phyloP scores from a whole-genome alignment of 2,329 filamentous ascomycete species.

The Ophiognomonia clavigignenti-juglandacearum region DNA sequence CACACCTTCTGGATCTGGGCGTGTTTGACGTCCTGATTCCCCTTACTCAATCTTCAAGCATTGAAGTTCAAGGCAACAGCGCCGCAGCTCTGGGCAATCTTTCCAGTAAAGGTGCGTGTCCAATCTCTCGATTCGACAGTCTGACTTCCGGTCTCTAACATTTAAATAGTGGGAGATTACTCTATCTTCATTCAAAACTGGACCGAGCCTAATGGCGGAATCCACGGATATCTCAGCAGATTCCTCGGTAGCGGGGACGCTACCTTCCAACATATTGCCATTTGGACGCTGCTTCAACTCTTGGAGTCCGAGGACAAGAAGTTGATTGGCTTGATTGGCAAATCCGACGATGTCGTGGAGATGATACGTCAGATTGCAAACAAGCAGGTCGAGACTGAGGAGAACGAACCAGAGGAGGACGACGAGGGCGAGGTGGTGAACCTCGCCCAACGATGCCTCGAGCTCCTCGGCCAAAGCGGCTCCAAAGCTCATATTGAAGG shows the following conservation, averaged over 20 bases:
- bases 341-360: constrained; percentile 84
- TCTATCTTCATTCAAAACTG: constrained; percentile 93
- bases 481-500: constrained; percentile 81
- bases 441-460: constrained; percentile 83
- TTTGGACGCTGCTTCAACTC: constrained; percentile 94
- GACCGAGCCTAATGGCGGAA: constrained; percentile 86
- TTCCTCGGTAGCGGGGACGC: constrained; percentile 93
- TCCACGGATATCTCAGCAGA: constrained; percentile 88
- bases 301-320: constrained; percentile 91
- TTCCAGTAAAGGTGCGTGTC: constrained; percentile 80
- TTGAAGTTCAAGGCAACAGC: constrained; percentile 97
- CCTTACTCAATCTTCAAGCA: constrained; percentile 88
- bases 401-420: constrained; percentile 81
- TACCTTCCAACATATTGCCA: constrained; percentile 98
- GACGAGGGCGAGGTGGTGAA: constrained; percentile 91
- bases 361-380: constrained; percentile 91
- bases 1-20: constrained; percentile 81
- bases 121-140: background rate
- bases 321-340: constrained; percentile 81
- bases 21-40: constrained; percentile 97
- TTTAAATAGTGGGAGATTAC: constrained; percentile 78
- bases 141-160: constrained; percentile 14
- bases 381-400: constrained; percentile 81
- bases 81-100: constrained; percentile 92
- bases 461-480: constrained; percentile 71